Base-by-base conservation (phyloP, 2,329 filamentous ascomycete genomes). In the Penicillium expansum region DNA sequence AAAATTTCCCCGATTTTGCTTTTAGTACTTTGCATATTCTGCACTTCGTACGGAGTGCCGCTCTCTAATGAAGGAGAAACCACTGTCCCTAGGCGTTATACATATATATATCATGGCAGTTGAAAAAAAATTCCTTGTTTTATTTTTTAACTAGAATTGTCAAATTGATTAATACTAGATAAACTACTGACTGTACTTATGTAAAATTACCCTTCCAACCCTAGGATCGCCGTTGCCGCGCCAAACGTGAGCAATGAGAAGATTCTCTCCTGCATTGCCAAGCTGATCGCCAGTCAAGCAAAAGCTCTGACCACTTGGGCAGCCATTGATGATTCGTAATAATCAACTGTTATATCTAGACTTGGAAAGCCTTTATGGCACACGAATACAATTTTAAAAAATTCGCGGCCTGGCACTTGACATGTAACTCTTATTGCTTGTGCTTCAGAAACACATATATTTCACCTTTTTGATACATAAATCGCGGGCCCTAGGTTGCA, bases 221-320 rank as follows among this genome's bases (percentile, higher is more conserved):
- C 37, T 43, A 27, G 14, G 48, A 42, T 43, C 14, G 18, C 37
- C 3, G 18, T 22, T 33, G 37, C 48, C 37, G 43, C 42, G 37
- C 27, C 20, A 32, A 42, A 32, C 16, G 7, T 43, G 27, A n/a
- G 14, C 27, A 43, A 32, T 32, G 14, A 9, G 27, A 32, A 29
- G 14, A 18, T 24, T n/a, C 10, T 44, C 37, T 32, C 39, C 11
- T 27, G 22, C 37, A 33, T 20, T 49, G 45, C 44, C 44, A 55
- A 42, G 44, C 13, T 22, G 44, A 55, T 55, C 45, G 52, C 16
- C 37, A 50, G 37, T 37, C 20, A 55, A 55, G 45, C 52, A 55
- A 55, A 38, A 20, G 44, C 52, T 55, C 11, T 49, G 52, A 33
- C 52, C 44, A 41, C 35, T 42, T 32, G 10, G 18, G 11, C 41